Conservation (phyloP, 306 rosid genomes). For the Malus fusca region DNA sequence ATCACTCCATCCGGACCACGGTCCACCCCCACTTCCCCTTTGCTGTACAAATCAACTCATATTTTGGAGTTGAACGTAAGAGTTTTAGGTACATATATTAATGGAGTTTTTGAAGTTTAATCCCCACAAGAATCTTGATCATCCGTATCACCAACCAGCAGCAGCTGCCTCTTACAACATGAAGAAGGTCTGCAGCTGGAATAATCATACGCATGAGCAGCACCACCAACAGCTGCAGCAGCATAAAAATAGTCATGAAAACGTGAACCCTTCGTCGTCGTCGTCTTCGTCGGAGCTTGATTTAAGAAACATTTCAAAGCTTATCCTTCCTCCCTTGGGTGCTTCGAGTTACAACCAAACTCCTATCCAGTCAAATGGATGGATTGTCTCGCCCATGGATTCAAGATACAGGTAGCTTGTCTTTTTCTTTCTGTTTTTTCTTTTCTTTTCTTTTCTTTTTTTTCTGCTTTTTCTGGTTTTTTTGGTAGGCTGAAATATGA, state of each 20-base stretch:
- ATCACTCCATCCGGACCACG: not conserved
- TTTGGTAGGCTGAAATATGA: no score
- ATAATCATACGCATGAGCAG: not conserved
- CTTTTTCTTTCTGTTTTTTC: no score
- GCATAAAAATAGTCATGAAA: not conserved
- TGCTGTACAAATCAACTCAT: not conserved
- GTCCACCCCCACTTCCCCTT: not conserved
- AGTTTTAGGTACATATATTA: not conserved
- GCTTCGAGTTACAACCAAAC: constrained; percentile 48
- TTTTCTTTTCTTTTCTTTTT: no score
- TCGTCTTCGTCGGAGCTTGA: constrained; percentile 5
- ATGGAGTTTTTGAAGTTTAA: not conserved
- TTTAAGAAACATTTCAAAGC: constrained; percentile 60
- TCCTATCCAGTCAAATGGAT: constrained; percentile 29
- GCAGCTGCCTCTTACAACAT: not conserved
- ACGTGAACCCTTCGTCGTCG: not conserved
- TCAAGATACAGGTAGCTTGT: constrained; percentile 66
- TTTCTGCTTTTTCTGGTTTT: not conserved
- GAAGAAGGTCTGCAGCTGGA: not conserved
- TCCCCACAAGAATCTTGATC: not conserved
- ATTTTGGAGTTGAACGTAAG: not conserved
- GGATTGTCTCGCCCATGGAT: constrained; percentile 78
- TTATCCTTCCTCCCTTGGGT: constrained; percentile 91
- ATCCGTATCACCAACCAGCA: not conserved
- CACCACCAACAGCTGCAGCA: not conserved